These are phyloP conservation scores for Gaeumannomyces tritici DNA, from an alignment of 2,329 filamentous ascomycete species.

Conservation along the genomic window DNA sequence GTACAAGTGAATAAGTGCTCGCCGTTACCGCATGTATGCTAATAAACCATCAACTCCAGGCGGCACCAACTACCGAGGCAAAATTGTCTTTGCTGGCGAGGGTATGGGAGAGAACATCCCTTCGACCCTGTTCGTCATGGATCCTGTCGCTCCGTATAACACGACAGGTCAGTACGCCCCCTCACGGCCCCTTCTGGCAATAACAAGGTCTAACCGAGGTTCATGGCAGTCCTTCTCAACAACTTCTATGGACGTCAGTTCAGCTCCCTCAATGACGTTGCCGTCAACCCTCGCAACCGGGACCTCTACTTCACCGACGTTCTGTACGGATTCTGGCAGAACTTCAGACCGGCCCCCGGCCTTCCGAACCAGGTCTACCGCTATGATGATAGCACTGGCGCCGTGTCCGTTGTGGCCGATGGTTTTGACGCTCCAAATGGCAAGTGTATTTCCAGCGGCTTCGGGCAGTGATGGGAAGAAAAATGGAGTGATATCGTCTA, in stretches of 20 bases:
- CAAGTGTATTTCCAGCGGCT: conserved; percentile 8
- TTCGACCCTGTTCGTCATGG: conserved; percentile 31
- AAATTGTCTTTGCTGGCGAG: conserved; percentile 39
- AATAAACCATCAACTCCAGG: conserved; percentile 19
- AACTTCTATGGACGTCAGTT: conserved; percentile 52
- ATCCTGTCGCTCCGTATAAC: conserved; percentile 37
- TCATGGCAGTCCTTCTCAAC: conserved; percentile 37
- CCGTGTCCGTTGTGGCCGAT: conserved; percentile 46
- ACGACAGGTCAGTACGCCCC: conserved; percentile 26
- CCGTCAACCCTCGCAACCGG: conserved; percentile 40
- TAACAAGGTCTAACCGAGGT: not conserved
- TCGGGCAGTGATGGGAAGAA: not conserved
- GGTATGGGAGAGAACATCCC: conserved; percentile 34
- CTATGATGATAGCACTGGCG: conserved; percentile 37
- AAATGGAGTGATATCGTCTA: not conserved
- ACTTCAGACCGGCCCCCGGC: conserved; percentile 43
- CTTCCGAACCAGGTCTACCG: conserved; percentile 51
- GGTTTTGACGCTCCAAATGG: conserved; percentile 46
- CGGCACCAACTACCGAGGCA: conserved; percentile 37
- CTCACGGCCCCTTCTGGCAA: too few relatives aligned
- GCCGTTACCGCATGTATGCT: not conserved
- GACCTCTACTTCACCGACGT: conserved; percentile 58
- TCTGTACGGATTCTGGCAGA: conserved; percentile 48
- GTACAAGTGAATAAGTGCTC: not conserved
- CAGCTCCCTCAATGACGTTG: conserved; percentile 50